Percentiles rank a stretch among this genome's conserved stretches.
These are phyloP conservation scores for Salix purpurea DNA, from an alignment of 345 rosid species.

Conservation along the genomic window DNA sequence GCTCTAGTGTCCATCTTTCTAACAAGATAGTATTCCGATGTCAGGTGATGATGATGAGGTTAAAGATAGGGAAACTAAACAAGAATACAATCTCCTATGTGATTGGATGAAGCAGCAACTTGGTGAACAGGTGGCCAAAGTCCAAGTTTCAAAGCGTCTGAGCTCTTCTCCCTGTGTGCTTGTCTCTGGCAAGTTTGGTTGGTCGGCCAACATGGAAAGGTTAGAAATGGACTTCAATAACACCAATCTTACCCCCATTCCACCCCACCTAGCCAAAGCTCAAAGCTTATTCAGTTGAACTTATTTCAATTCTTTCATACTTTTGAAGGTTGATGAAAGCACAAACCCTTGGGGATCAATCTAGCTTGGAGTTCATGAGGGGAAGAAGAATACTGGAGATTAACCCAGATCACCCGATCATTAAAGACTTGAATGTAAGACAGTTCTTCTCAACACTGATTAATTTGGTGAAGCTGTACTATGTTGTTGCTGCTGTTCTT, in stretches of 20 bases:
- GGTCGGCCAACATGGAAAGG: slow-evolving; percentile 99
- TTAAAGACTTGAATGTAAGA: slow-evolving; percentile 82
- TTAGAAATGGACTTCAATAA: slow-evolving; percentile 17
- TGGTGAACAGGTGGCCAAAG: slow-evolving; percentile 91
- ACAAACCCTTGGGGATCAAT: slow-evolving; percentile 92
- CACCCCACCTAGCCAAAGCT: background rate
- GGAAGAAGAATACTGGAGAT: slow-evolving; percentile 94
- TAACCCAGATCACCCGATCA: slow-evolving; percentile 87
- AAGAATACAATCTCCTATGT: slow-evolving; percentile 75
- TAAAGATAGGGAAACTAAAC: slow-evolving; percentile 74
- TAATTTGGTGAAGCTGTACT: background rate
- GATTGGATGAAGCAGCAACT: slow-evolving; percentile 98
- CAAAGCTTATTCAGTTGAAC: background rate
- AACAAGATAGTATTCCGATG: background rate
- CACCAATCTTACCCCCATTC: background rate
- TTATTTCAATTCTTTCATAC: background rate
- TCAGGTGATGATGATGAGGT: slow-evolving; percentile 95
- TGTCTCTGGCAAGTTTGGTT: slow-evolving; percentile 95
- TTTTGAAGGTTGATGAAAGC: slow-evolving; percentile 89
- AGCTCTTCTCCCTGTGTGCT: slow-evolving; percentile 97
- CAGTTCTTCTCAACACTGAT: background rate
- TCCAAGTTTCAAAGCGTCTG: slow-evolving; percentile 87
- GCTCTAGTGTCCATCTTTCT: background rate
- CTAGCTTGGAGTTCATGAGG: slow-evolving; percentile 97
- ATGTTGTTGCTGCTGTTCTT: background rate